Evolutionary conservation across 2,329 filamentous ascomycete species (phyloP).

Genomic region (Davidsoniella virescens): DNA sequence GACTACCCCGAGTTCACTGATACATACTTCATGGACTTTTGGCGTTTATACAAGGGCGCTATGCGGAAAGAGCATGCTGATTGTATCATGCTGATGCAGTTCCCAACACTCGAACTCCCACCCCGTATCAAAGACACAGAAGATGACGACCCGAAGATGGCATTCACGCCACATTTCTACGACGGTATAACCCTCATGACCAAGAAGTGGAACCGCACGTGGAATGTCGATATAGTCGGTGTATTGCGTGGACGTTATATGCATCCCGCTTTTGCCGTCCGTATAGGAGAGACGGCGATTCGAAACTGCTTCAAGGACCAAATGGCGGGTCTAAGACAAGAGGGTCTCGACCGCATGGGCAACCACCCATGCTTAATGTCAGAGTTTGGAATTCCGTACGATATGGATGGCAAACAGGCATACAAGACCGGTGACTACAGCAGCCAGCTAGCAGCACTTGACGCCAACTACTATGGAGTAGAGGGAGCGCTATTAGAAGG

Average conservation of each 20-base stretch:
- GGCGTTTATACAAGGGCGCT: constrained; percentile 56
- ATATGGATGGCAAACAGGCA: constrained; percentile 93
- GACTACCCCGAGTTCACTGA: constrained; percentile 81
- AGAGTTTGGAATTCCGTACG: constrained; percentile 94
- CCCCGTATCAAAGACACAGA: constrained; percentile 71
- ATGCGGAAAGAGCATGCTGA: constrained; percentile 63
- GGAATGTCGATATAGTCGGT: constrained; percentile 93
- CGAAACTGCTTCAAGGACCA: constrained; percentile 86
- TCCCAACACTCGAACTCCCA: constrained; percentile 79
- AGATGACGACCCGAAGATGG: constrained; percentile 80
- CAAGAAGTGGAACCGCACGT: constrained; percentile 95
- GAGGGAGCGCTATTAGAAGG: constrained; percentile 74
- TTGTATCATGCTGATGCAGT: constrained; percentile 80
- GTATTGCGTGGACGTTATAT: constrained; percentile 78
- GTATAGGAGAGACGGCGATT: constrained; percentile 83
- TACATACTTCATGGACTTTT: constrained; percentile 78
- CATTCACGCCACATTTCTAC: constrained; percentile 91
- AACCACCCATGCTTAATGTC: constrained; percentile 79
- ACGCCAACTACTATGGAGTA: constrained; percentile 87
- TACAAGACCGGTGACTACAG: constrained; percentile 93
- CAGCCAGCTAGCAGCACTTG: constrained; percentile 80
- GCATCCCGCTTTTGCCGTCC: constrained; percentile 79
- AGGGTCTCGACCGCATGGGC: constrained; percentile 78
- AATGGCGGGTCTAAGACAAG: constrained; percentile 62
- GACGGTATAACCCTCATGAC: constrained; percentile 93